phyloP scores from a whole-genome alignment of 192 early-diverging fungal species.

The Coemansia sp. region DNA sequence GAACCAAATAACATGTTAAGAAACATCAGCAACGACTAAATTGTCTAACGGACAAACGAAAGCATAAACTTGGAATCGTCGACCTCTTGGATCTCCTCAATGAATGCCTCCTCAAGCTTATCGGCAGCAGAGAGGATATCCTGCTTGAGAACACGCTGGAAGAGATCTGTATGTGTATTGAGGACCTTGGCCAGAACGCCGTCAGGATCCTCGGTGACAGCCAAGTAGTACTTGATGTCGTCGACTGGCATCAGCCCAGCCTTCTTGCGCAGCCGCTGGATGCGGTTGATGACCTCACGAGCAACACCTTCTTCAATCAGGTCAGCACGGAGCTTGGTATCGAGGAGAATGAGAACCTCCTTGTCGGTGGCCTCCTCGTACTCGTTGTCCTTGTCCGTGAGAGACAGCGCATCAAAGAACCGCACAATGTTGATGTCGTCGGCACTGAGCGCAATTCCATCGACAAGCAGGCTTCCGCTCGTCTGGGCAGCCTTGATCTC shows the following conservation, averaged over 20 bases:
- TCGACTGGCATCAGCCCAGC: conserved; percentile 86
- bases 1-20: too few species aligned
- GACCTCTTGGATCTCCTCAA: conserved; percentile 77
- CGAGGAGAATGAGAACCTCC: conserved; percentile 87
- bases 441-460: conserved; percentile 75
- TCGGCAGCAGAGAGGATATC: conserved; percentile 53
- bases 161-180: conserved; percentile 68
- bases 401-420: conserved; percentile 74
- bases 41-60: conserved; percentile 53
- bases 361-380: conserved; percentile 79
- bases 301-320: conserved; percentile 90
- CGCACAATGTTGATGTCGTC: conserved; percentile 87
- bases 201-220: conserved; percentile 72
- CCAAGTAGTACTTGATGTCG: conserved; percentile 81
- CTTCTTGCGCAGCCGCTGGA: conserved; percentile 97
- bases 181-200: conserved; percentile 73
- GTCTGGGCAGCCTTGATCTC: conserved; percentile 82
- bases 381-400: conserved; percentile 45
- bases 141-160: conserved; percentile 77
- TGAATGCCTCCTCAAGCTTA: conserved; percentile 56
- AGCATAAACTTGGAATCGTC: conserved; percentile 80
- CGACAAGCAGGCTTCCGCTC: conserved; percentile 69
- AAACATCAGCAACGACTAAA: too few species aligned
- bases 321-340: conserved; percentile 76
- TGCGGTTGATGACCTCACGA: conserved; percentile 95